Evolutionary conservation across 1,284 basidiomycete species (phyloP).

Genomic region (Sanghuangporus baumii): DNA sequence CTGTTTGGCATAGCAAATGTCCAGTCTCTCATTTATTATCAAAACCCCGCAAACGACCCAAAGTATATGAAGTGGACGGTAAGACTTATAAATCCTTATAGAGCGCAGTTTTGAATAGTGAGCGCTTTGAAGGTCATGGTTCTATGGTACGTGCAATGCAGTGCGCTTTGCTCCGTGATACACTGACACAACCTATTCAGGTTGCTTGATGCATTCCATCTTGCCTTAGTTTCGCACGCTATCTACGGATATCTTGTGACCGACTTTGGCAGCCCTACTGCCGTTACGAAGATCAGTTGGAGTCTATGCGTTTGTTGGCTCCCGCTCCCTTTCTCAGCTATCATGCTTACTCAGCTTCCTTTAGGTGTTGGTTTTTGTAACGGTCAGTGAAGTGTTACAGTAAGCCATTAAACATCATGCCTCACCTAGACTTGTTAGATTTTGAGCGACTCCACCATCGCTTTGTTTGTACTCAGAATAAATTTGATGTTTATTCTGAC

Average conservation of each 20-base stretch:
- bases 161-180: not conserved
- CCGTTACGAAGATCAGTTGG: conserved; percentile 41
- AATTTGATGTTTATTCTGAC: not conserved
- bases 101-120: not conserved
- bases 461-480: not conserved
- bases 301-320: conserved; percentile 5
- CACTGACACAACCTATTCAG: not conserved
- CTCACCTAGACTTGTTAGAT: not conserved
- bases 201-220: conserved; percentile 12
- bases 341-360: not conserved
- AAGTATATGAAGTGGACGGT: conserved; percentile 20
- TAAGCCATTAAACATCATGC: not conserved
- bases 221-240: conserved; percentile 11
- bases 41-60: conserved; percentile 20
- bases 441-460: not conserved
- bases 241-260: conserved; percentile 45
- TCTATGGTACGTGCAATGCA: not conserved
- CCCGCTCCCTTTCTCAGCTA: not conserved
- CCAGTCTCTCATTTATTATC: conserved; percentile 24
- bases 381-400: not conserved
- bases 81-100: not conserved
- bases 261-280: conserved; percentile 40
- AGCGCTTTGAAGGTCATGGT: not conserved
- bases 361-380: not conserved
- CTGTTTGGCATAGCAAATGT: conserved; percentile 24